Evolutionary conservation across 768 basidiomycete species (phyloP).

Genomic region (Tricholoma hemisulphureum): DNA sequence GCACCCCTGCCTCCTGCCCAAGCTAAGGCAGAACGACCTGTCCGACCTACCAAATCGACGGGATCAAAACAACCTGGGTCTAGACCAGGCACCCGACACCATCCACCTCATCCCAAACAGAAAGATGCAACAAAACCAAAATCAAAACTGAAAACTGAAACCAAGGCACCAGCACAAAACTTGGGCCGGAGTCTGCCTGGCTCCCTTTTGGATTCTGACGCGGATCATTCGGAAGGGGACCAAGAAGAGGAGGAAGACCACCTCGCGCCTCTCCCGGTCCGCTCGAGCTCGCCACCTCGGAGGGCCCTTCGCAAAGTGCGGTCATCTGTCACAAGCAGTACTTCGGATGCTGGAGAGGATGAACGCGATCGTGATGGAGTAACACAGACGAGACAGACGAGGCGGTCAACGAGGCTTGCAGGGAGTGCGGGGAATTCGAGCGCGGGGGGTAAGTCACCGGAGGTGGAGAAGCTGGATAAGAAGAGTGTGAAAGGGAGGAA

Average conservation of each 20-base stretch:
- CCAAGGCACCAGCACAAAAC: constrained; percentile 7
- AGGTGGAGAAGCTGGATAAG: not conserved
- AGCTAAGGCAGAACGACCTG: too few relatives aligned
- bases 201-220: constrained; percentile 40
- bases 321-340: constrained; percentile 16
- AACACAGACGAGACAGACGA: not conserved
- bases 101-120: not conserved
- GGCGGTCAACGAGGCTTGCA: not conserved
- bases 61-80: not conserved
- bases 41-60: not conserved
- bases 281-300: constrained; percentile 23
- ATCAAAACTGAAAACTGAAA: not conserved
- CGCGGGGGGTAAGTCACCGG: not conserved
- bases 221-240: constrained; percentile 26
- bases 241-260: constrained; percentile 19
- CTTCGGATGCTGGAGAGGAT: not conserved
- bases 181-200: constrained; percentile 41
- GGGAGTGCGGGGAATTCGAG: not conserved
- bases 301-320: constrained; percentile 25
- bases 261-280: constrained; percentile 36
- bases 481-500: constrained; percentile 1
- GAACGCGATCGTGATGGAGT: not conserved
- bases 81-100: not conserved
- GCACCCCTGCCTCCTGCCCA: not conserved
- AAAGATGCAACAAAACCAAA: not conserved